Conservation (phyloP, 2,329 filamentous ascomycete species). For the Aspergillus versicolor region DNA sequence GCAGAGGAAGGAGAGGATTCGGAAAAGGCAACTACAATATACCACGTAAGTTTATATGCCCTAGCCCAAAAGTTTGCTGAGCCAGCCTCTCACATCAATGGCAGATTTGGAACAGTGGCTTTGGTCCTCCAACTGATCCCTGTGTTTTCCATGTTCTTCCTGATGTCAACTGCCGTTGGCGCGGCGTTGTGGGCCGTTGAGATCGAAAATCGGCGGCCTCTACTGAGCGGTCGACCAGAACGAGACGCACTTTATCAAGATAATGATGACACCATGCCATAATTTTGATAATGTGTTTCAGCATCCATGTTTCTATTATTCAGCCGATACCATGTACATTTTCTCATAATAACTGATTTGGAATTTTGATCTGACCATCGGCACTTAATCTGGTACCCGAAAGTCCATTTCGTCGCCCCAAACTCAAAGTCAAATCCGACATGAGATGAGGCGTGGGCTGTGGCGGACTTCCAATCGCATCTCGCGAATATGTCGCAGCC, state of each 20-base stretch:
- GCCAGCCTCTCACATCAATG: neutral
- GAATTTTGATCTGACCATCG: neutral
- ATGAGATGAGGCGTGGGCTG: neutral
- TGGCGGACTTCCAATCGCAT: neutral
- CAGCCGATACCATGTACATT: slow-evolving; percentile 6
- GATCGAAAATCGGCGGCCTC: slow-evolving; percentile 62
- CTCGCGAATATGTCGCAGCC: neutral
- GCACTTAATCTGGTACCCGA: neutral
- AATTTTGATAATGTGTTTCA: slow-evolving; percentile 1
- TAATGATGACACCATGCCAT: slow-evolving; percentile 30
- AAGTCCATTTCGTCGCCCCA: neutral
- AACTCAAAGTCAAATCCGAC: neutral
- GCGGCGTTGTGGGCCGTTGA: slow-evolving; percentile 82
- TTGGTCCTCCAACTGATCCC: slow-evolving; percentile 86
- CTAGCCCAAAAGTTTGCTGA: neutral
- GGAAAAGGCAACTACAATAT: slow-evolving; percentile 73
- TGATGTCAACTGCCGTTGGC: slow-evolving; percentile 81
- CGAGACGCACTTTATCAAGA: slow-evolving; percentile 32
- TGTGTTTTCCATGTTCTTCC: slow-evolving; percentile 87
- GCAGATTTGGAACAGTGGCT: slow-evolving; percentile 77
- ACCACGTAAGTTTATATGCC: slow-evolving; percentile 60
- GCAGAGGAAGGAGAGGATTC: slow-evolving; percentile 69
- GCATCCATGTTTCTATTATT: neutral
- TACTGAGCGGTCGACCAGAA: slow-evolving; percentile 23
- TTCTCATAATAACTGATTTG: neutral